These are phyloP conservation scores for Ogataea saltuana DNA, from an alignment of 805 yeast species.

Conservation along the genomic window DNA sequence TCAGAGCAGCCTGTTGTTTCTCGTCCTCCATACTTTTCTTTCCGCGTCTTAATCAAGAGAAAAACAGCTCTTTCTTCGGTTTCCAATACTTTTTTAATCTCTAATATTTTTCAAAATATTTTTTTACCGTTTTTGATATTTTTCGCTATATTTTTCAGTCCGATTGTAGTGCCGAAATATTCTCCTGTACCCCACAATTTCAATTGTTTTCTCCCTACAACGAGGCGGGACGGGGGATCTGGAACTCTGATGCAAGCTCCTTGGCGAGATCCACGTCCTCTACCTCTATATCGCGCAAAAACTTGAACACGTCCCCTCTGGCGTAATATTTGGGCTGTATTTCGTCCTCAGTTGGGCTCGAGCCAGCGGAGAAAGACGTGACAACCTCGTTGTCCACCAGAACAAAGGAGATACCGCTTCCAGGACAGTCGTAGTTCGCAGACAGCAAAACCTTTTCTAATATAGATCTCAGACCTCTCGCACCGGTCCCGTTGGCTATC, in stretches of 20 bases:
- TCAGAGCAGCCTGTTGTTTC: conserved; percentile 43
- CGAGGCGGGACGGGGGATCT: conserved; percentile 21
- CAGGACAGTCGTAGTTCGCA: conserved; percentile 61
- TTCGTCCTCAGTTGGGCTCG: conserved; percentile 11
- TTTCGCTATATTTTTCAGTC: neutral
- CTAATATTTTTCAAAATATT: conserved; percentile 1
- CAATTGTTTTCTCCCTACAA: conserved; percentile 1
- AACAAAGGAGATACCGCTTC: conserved; percentile 53
- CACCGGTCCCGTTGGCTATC: conserved; percentile 56
- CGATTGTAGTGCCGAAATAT: too few relatives aligned
- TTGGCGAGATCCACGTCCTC: conserved; percentile 44
- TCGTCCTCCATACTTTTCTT: conserved; percentile 14
- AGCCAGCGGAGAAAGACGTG: conserved; percentile 22
- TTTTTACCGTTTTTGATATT: neutral
- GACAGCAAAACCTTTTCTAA: conserved; percentile 52
- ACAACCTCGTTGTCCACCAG: conserved; percentile 48
- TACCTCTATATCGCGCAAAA: conserved; percentile 40
- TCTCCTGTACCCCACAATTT: too few relatives aligned
- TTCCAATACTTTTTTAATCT: neutral
- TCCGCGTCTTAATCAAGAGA: too few relatives aligned
- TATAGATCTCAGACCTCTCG: conserved; percentile 57
- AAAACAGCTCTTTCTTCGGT: too few relatives aligned
- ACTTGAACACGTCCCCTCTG: conserved; percentile 42
- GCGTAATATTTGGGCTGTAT: conserved; percentile 46
- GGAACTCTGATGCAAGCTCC: conserved; percentile 35